Evolutionary conservation across 495 filamentous ascomycete species (phyloP).

Genomic region (Daldinia loculata): DNA sequence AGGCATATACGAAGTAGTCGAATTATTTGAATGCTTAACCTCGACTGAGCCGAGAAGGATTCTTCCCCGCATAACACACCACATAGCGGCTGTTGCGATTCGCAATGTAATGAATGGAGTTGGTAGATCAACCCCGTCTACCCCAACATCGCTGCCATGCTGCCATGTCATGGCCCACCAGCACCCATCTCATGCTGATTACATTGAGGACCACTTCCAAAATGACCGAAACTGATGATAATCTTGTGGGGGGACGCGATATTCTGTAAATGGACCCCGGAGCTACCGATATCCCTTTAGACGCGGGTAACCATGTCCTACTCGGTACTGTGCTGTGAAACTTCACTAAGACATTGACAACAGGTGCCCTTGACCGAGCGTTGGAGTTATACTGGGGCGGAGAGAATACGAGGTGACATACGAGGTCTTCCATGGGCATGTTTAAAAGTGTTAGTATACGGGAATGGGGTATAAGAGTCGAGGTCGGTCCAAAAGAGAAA

Average conservation of each 20-base stretch:
- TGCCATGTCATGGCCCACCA: constrained; percentile 2
- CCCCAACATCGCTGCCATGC: constrained; percentile 7
- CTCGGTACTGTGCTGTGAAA: constrained; percentile 7
- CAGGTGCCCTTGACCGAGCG: neutral
- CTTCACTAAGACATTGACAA: constrained; percentile 12
- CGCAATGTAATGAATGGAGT: constrained; percentile 4
- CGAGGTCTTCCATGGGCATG: neutral
- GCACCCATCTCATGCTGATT: neutral
- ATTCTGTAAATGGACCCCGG: neutral
- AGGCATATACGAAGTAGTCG: neutral
- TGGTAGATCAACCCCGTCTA: neutral
- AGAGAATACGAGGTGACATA: constrained; percentile 13
- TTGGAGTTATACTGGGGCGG: neutral
- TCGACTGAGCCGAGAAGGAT: constrained; percentile 15
- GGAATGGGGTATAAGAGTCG: constrained; percentile 2
- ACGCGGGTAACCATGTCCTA: neutral
- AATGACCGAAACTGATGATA: neutral
- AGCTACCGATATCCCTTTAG: neutral
- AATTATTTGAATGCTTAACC: constrained; percentile 12
- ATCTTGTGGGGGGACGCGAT: constrained; percentile 1
- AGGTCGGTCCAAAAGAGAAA: neutral
- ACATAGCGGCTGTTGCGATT: constrained; percentile 22
- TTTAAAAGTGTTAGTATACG: neutral
- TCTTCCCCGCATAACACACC: constrained; percentile 10
- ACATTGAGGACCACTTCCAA: neutral